These are phyloP conservation scores for Leccinum obscurum DNA, from an alignment of 768 basidiomycete species.

Conservation along the genomic window DNA sequence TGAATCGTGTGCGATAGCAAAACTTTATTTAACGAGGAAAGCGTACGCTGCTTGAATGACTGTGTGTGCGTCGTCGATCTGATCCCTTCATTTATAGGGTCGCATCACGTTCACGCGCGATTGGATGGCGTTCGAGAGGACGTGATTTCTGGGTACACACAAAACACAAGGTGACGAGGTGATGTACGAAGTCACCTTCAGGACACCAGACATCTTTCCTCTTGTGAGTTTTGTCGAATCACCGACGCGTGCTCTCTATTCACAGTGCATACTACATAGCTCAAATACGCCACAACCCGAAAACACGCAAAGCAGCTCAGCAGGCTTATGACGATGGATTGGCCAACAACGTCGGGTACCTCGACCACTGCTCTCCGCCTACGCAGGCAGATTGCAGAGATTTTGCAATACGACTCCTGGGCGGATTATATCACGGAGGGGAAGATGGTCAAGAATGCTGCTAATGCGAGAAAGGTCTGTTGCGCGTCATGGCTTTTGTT, in stretches of 20 bases:
- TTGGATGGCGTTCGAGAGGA: conserved; percentile 79
- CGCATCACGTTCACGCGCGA: conserved; percentile 62
- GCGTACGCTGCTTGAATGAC: conserved; percentile 40
- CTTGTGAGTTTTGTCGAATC: conserved; percentile 44
- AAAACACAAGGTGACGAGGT: conserved; percentile 54
- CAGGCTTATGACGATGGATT: no score
- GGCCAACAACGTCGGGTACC: no score
- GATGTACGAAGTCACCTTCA: conserved; percentile 72
- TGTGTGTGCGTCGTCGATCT: background rate
- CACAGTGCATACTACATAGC: conserved; percentile 39
- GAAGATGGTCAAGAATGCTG: no score
- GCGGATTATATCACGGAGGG: no score
- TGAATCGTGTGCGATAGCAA: conserved; percentile 30
- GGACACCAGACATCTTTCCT: conserved; percentile 79
- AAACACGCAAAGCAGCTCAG: conserved; percentile 51
- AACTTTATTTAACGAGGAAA: conserved; percentile 89
- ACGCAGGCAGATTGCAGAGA: no score
- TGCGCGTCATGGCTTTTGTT: background rate
- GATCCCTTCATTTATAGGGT: conserved; percentile 42
- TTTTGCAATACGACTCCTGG: no score
- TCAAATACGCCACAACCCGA: conserved; percentile 74
- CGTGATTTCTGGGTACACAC: conserved; percentile 74
- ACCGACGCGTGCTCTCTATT: background rate
- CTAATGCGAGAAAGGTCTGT: no score
- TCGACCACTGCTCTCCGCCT: no score